phyloP scores from a whole-genome alignment of 2,329 filamentous ascomycete genomes.

The Colletotrichum magnum region DNA sequence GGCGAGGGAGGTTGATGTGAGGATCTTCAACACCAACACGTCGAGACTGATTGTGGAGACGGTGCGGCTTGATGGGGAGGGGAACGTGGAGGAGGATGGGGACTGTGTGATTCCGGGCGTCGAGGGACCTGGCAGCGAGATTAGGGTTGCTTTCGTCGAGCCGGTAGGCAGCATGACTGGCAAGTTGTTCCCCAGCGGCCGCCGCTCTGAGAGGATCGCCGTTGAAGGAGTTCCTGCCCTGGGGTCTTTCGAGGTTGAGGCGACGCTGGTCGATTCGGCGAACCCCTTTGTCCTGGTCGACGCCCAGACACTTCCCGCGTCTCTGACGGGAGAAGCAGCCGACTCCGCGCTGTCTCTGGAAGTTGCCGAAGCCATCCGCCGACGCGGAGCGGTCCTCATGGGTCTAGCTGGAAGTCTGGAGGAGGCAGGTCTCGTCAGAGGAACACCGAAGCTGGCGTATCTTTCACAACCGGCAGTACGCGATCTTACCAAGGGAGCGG shows the following conservation, averaged over 20 bases:
- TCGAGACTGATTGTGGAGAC: conserved; percentile 67
- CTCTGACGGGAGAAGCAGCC: conserved; percentile 57
- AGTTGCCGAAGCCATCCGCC: conserved; percentile 66
- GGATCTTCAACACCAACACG: conserved; percentile 76
- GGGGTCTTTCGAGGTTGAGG: conserved; percentile 48
- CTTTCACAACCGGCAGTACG: conserved; percentile 52
- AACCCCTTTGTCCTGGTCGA: conserved; percentile 66
- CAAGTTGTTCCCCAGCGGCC: conserved; percentile 70
- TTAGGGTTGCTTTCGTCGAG: conserved; percentile 71
- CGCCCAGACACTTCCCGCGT: conserved; percentile 57
- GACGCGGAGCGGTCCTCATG: conserved; percentile 69
- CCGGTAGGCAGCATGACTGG: conserved; percentile 74
- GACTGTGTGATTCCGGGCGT: conserved; percentile 73
- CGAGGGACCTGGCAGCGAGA: conserved; percentile 63
- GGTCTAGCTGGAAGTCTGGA: conserved; percentile 61
- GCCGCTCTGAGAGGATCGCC: conserved; percentile 59
- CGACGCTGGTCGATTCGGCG: conserved; percentile 53
- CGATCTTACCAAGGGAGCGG: background rate
- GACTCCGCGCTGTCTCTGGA: conserved; percentile 47
- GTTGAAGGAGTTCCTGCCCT: conserved; percentile 50
- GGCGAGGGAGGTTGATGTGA: conserved; percentile 40
- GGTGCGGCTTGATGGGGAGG: conserved; percentile 62
- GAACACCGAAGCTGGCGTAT: conserved; percentile 70
- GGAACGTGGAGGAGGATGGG: conserved; percentile 63
- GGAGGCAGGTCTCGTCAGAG: conserved; percentile 48